Percentiles rank a stretch among this genome's conserved stretches.
These are phyloP conservation scores for Cryphonectria parasitica DNA, from an alignment of 2,329 filamentous ascomycete genomes.

Conservation along the genomic window DNA sequence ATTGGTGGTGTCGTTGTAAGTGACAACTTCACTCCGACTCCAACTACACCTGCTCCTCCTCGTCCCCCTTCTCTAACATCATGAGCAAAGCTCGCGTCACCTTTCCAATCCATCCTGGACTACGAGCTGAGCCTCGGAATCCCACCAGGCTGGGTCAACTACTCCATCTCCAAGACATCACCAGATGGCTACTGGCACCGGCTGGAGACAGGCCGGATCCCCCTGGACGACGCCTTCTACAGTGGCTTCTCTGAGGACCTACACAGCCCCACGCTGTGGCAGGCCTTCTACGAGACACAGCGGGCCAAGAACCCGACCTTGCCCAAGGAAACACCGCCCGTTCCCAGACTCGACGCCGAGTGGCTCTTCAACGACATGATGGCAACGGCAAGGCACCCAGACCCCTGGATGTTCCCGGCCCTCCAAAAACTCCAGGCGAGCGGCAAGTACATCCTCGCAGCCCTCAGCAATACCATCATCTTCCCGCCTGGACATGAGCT, in stretches of 20 bases:
- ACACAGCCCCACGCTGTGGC: slow-evolving; percentile 68
- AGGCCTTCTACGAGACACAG: slow-evolving; percentile 59
- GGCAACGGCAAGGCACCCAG: slow-evolving; percentile 67
- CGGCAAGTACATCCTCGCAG: slow-evolving; percentile 73
- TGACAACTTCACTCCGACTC: slow-evolving; percentile 33
- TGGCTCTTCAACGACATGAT: slow-evolving; percentile 93
- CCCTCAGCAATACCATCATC: slow-evolving; percentile 86
- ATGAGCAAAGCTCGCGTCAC: slow-evolving; percentile 75
- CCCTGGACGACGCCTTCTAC: slow-evolving; percentile 77
- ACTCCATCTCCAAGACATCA: slow-evolving; percentile 77
- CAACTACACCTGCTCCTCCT: neutral
- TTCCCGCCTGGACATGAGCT: slow-evolving; percentile 78
- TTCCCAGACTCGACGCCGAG: slow-evolving; percentile 77
- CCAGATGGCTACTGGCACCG: slow-evolving; percentile 86
- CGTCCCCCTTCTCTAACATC: slow-evolving; percentile 17
- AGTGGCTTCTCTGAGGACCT: slow-evolving; percentile 76
- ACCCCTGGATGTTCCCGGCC: slow-evolving; percentile 89
- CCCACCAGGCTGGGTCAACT: slow-evolving; percentile 88
- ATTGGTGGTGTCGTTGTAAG: slow-evolving; percentile 96
- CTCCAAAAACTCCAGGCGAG: slow-evolving; percentile 68
- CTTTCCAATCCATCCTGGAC: slow-evolving; percentile 90
- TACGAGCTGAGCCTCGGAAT: slow-evolving; percentile 80
- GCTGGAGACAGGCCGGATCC: slow-evolving; percentile 82
- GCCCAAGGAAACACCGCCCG: slow-evolving; percentile 54
- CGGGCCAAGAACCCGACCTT: slow-evolving; percentile 47